Evolutionary conservation across 306 rosid genomes (phyloP).

Genomic region (Macrotyloma uniflorum): DNA sequence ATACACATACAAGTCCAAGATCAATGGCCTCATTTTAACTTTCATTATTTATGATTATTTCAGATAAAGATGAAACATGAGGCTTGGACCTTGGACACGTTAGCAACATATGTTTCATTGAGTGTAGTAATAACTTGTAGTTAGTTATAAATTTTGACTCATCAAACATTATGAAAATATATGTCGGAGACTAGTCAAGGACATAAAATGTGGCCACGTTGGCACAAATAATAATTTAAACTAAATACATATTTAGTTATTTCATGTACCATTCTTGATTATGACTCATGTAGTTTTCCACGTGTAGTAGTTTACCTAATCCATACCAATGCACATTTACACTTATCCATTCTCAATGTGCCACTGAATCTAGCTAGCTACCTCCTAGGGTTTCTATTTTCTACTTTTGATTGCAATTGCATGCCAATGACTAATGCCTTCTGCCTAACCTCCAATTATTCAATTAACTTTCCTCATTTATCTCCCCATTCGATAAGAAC

Average conservation of each 20-base stretch:
- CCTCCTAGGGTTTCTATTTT: conserved; percentile 3
- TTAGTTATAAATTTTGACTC: conserved; percentile 34
- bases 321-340: conserved; percentile 34
- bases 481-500: conserved; percentile 22
- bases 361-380: not conserved
- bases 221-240: not conserved
- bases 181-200: conserved; percentile 35
- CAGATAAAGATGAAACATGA: no score
- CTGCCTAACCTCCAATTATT: conserved; percentile 37
- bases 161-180: not conserved
- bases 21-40: no score
- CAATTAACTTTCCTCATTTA: not conserved
- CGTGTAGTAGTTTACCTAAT: conserved; percentile 57
- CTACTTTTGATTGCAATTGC: not conserved
- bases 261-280: conserved; percentile 32
- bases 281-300: conserved; percentile 51
- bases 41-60: no score
- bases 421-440: conserved; percentile 28
- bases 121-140: not conserved
- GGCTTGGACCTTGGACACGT: no score
- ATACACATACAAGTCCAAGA: no score
- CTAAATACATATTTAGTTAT: conserved; percentile 4
- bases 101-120: conserved; percentile 22
- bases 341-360: conserved; percentile 40
- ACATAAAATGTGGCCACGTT: not conserved